Evolutionary conservation across 176 grass and related monocot species (phyloP).

Genomic region (Neostapfia colusana): DNA sequence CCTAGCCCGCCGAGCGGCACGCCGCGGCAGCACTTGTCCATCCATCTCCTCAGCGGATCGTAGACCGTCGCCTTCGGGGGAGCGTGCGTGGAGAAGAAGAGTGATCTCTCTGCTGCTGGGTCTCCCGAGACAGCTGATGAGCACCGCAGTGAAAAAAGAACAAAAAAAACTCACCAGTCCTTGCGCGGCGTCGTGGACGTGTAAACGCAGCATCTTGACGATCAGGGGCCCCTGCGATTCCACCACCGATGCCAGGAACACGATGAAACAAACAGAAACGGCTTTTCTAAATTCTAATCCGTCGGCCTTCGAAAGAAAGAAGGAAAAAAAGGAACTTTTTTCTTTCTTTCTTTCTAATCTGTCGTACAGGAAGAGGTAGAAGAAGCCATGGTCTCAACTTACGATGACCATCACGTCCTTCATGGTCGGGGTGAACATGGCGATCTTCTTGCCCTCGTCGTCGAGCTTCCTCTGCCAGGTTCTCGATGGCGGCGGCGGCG

Average conservation of each 20-base stretch:
- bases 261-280: no score
- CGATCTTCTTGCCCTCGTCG: conserved; percentile 65
- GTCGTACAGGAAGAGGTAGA: no score
- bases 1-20: conserved; percentile 78
- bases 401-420: conserved; percentile 49
- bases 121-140: no score
- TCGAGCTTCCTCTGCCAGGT: conserved; percentile 60
- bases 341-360: no score
- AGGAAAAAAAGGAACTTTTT: no score
- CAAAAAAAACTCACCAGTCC: conserved; percentile 40
- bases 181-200: conserved; percentile 35
- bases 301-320: no score
- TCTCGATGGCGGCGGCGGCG: conserved; percentile 20
- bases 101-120: no score
- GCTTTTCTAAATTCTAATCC: no score
- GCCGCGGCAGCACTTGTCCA: conserved; percentile 58
- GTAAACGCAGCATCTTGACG: conserved; percentile 5
- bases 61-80: conserved; percentile 39
- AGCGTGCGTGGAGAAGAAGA: no score
- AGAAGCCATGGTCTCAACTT: no score
- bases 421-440: conserved; percentile 44
- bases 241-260: neutral
- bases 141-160: neutral
- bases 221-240: conserved; percentile 46
- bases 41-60: conserved; percentile 57